Conservation (phyloP, 2,329 filamentous ascomycete species). For the Xylaria sp. region DNA sequence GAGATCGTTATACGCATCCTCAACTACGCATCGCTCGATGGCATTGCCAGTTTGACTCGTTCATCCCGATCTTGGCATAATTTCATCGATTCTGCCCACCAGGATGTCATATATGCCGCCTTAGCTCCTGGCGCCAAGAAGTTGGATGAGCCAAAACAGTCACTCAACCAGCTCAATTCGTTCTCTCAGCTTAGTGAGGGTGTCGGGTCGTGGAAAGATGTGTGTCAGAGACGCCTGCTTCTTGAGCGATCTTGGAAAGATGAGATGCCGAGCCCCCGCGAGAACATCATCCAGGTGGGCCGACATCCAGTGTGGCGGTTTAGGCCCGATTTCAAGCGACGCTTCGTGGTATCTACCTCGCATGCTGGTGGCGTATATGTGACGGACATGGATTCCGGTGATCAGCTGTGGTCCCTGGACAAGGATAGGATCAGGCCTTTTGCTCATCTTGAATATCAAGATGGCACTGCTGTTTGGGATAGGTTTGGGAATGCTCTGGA, state of each 20-base stretch:
- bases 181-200: conserved; percentile 41
- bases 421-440: conserved; percentile 42
- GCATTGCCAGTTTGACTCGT: conserved; percentile 17
- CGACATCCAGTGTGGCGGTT: conserved; percentile 49
- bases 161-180: conserved; percentile 15
- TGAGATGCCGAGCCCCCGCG: conserved; percentile 38
- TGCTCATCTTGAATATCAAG: conserved; percentile 51
- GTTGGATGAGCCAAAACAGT: conserved; percentile 3
- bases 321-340: conserved; percentile 48
- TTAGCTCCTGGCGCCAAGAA: neutral
- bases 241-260: conserved; percentile 44
- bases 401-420: conserved; percentile 40
- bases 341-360: conserved; percentile 48
- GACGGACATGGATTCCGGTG: conserved; percentile 49
- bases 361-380: conserved; percentile 49
- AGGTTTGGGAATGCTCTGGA: conserved; percentile 47
- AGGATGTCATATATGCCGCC: conserved; percentile 25
- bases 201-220: conserved; percentile 45
- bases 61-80: conserved; percentile 22
- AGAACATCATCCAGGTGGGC: conserved; percentile 45
- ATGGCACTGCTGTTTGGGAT: conserved; percentile 49
- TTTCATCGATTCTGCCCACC: conserved; percentile 26
- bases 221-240: conserved; percentile 45
- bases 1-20: conserved; percentile 29
- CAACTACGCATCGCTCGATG: conserved; percentile 18